Evolutionary conservation across 768 basidiomycete species (phyloP), one percentile per base, ranked within the genome.

Genomic region (Wakefieldia striispora): DNA sequence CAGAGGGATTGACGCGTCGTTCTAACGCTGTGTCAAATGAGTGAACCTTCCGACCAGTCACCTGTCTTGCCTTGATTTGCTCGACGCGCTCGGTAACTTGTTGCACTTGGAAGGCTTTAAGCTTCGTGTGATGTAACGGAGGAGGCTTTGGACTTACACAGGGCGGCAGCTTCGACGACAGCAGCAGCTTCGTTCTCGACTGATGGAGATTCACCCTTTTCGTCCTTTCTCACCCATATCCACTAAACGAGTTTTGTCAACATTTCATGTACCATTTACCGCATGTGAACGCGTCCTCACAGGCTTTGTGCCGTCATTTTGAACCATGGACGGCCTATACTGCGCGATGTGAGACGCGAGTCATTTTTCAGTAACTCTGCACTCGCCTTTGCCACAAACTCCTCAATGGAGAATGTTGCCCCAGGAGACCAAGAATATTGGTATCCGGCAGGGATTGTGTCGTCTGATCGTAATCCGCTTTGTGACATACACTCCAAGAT

Each of bases 281-380:
- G 4, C 16, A n/a, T 4, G 29, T 19, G 1, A n/a, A 50, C 34
- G 20, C 12, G 13, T 47, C 53, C 80, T 62, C 49, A 88, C 87
- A 37, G 86, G 86, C 64, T 87, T 88, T 0, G 74, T 83, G 4
- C 86, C 87, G 50, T 88, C 84, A 60, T 89, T 80, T 56, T 86
- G 80, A 10, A 88, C 82, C 85, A 88, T 84, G 16, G 86, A 88
- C 1, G 88, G 87, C 45, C 75, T 84, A 55, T 80, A 86, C 86
- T 88, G n/a, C 34, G 10, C 16, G 9, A 24, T 17, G 49, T 55
- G 26, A 50, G 51, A 31, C 7, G 27, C 10, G 20, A 47, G 34
- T 8, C 7, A 2, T 38, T 38, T 36, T 26, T 27, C 12, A 20
- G 46, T 16, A 19, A 13, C 7, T 21, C 13, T 27, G 9, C 49